Conservation (phyloP, 2,329 filamentous ascomycete species). For the Sarocladium oryzae region DNA sequence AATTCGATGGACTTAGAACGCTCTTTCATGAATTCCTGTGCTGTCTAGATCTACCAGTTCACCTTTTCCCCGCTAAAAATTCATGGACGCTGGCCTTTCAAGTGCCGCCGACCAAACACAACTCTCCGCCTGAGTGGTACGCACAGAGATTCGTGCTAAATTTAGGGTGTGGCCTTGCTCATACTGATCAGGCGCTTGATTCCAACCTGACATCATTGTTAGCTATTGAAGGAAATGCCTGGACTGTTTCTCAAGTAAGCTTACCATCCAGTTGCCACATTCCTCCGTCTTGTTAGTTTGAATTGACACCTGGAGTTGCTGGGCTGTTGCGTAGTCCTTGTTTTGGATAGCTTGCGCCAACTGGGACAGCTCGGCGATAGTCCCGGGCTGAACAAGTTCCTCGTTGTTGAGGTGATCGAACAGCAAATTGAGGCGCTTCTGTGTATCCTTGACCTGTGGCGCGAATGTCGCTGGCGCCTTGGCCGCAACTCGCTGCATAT, state of each 20-base stretch:
- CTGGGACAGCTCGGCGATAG: slow-evolving; percentile 58
- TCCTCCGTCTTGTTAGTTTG: slow-evolving; percentile 72
- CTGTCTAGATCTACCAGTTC: slow-evolving; percentile 17
- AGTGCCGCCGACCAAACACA: neutral
- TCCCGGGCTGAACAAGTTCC: slow-evolving; percentile 77
- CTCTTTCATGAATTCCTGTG: slow-evolving; percentile 18
- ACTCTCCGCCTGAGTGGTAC: neutral
- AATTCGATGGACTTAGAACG: neutral
- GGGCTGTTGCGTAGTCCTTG: slow-evolving; percentile 63
- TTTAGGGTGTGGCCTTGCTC: slow-evolving; percentile 67
- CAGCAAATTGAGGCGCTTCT: slow-evolving; percentile 86
- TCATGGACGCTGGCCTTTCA: neutral
- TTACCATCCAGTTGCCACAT: slow-evolving; percentile 83
- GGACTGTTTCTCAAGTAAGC: slow-evolving; percentile 22
- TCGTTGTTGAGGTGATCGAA: slow-evolving; percentile 98
- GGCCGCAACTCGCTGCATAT: slow-evolving; percentile 83
- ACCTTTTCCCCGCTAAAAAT: neutral
- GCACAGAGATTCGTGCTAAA: neutral
- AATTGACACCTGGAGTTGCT: slow-evolving; percentile 66
- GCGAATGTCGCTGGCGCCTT: slow-evolving; percentile 84
- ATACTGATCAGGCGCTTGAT: slow-evolving; percentile 73
- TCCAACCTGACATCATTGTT: slow-evolving; percentile 51
- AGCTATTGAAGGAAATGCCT: slow-evolving; percentile 24
- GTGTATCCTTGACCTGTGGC: slow-evolving; percentile 84
- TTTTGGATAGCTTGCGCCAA: slow-evolving; percentile 60